Conservation (phyloP, 2,329 filamentous ascomycete genomes). For the Epichloe glyceriae region DNA sequence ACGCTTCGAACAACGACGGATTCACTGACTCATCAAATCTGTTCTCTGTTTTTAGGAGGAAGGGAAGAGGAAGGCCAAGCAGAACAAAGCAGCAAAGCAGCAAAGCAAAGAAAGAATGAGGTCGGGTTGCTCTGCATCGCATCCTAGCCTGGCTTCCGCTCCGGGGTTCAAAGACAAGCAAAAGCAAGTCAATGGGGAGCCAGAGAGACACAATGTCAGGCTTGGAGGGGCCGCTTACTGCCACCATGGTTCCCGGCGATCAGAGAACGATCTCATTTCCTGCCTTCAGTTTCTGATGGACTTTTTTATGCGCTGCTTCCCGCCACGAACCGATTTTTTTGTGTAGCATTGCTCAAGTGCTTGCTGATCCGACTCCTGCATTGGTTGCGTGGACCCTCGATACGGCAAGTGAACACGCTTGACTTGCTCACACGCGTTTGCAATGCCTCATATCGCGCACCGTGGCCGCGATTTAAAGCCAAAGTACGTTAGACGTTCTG, state of each 20-base stretch:
- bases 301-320: not conserved
- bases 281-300: not conserved
- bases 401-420: not conserved
- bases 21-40: too few relatives aligned
- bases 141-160: too few relatives aligned
- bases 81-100: too few relatives aligned
- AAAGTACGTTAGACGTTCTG: not conserved
- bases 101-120: too few relatives aligned
- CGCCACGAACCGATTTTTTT: not conserved
- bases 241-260: not conserved
- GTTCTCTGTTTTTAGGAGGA: too few relatives aligned
- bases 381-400: constrained; percentile 1
- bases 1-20: too few relatives aligned
- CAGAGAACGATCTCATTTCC: not conserved
- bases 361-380: not conserved
- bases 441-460: not conserved
- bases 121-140: too few relatives aligned
- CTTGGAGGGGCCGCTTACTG: not conserved
- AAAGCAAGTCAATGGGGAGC: too few relatives aligned
- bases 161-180: too few relatives aligned
- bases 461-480: not conserved
- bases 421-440: not conserved
- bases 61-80: too few relatives aligned
- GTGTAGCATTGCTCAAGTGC: not conserved
- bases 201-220: not conserved